Base-by-base conservation (phyloP, 1,284 basidiomycete species). In the Entoloma clypeatum region DNA sequence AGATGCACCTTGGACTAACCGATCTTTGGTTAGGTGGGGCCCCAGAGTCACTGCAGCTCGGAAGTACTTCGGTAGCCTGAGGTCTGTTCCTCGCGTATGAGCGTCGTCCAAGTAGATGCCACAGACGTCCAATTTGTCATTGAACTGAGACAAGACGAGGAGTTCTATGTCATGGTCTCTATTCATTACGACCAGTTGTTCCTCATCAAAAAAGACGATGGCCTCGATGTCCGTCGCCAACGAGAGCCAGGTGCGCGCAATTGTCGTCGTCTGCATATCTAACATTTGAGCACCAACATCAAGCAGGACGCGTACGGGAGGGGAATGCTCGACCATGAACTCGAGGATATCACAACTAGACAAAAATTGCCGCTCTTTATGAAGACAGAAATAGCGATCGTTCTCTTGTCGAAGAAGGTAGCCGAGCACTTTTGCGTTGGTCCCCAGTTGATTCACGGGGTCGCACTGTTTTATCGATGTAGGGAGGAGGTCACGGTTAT, bases 251-350 rank as follows among this genome's bases (percentile, higher is more conserved):
- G 44, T 39, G 17, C 45, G 21, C 0, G 62, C 72, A 4, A 78
- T 45, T 5, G 69, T 57, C 1, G 54, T 29, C 41, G 76, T 78
- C 13, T 58, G 52, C 26, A 75, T 51, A 32, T 79, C 76, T 5
- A 79, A 55, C 58, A 79, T 74, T 44, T 79, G 77, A 0, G 77
- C 75, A 1, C 77, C 76, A 10, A 78, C 71, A 28, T 78, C 75
- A 10, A 79, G 55, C n/a, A 77, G 48, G 1, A 77, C 72, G 6
- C 59, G 62, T 14, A 75, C 62, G 10, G 61, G 50, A 0, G 65
- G 67, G 0, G 44, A 26, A 41, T 72, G 62, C 0, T 37, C 4
- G 1, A 60, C 55, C 1, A 77, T 11, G 5, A 58, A 42, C 0
- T 59, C 10, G 1, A 79, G 41, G 43, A 74, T 62, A 19, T 61